Base-by-base conservation (phyloP, 257 asterid species). In the Thymus mandschuricus region DNA sequence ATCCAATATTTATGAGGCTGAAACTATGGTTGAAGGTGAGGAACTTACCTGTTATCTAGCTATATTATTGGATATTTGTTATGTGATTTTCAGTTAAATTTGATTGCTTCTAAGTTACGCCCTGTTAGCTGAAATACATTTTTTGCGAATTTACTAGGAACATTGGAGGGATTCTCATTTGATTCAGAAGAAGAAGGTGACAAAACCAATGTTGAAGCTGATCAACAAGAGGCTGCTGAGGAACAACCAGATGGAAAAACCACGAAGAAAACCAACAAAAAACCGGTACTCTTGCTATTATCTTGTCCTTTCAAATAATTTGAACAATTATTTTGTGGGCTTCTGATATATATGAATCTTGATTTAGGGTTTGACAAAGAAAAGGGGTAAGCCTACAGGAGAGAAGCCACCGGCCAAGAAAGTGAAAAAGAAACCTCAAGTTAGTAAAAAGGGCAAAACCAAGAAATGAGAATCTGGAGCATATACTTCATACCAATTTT, bases 21-120 rank as follows among this genome's bases (percentile, higher is more conserved):
- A 92, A 85, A 88, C 97, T 71, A 90, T 88, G 97, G 88, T 90
- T 57, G 98, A 92, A 88, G 98, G 98, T 92, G 40, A 73, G 76
- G 27, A 43, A 43, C 75, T 69, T 41, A 34, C 63, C 51, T 40
- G 49, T 66, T 46, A 58, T 62, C 74, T 69, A 27, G 50, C 52
- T 59, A 10, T 66, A 38, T 40, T 69, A 52, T 27, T 30, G 30
- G 49, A 63, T 64, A 44, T 64, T 45, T 27, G 52, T 11, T 13
- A 21, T 55, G 51, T 49, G 56, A 30, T 43, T 72, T 70, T 59
- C 31, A 6, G 21, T 65, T 76, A 58, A 66, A 15, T 21, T 68
- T 35, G 43, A 58, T 69, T 48, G 48, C 44, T 62, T 10, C 6
- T 52, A 68, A 52, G 76, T 51, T 57, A 55, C 54, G 15, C 11